These are phyloP conservation scores for Salvia sclarea DNA, from an alignment of 305 asterid species.

Conservation along the genomic window DNA sequence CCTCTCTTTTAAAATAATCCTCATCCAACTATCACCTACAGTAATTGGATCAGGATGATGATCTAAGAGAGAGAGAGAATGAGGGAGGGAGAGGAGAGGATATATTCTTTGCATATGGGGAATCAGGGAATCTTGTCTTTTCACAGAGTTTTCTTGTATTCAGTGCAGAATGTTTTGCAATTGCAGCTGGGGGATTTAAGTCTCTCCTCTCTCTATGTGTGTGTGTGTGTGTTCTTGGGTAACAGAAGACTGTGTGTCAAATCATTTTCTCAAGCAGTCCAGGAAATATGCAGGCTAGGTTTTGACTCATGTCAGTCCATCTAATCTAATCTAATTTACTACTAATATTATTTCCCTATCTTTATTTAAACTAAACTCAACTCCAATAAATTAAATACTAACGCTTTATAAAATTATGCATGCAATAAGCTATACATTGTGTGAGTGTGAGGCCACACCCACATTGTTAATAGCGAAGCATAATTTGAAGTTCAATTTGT, in stretches of 20 bases:
- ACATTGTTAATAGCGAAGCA: background rate
- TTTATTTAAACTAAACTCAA: background rate
- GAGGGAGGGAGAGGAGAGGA: background rate
- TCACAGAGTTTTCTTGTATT: slow-evolving; percentile 38
- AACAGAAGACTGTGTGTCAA: slow-evolving; percentile 41
- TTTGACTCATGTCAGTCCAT: slow-evolving; percentile 39
- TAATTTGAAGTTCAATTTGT: background rate
- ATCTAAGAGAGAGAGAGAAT: slow-evolving; percentile 2
- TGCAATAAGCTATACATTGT: background rate
- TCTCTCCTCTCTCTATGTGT: background rate
- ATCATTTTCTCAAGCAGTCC: slow-evolving; percentile 40
- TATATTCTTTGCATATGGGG: slow-evolving; percentile 28
- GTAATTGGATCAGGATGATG: too few species aligned
- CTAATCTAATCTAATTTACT: background rate
- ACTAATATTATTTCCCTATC: background rate
- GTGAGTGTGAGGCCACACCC: too few species aligned
- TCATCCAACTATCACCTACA: too few species aligned
- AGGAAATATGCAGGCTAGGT: slow-evolving; percentile 35
- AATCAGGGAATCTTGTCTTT: slow-evolving; percentile 36
- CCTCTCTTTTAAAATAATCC: too few species aligned
- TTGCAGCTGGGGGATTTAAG: slow-evolving; percentile 8
- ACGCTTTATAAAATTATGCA: background rate
- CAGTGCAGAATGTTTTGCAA: slow-evolving; percentile 50
- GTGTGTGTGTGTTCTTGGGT: slow-evolving; percentile 29
- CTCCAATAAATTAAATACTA: background rate